These are phyloP conservation scores for Pelargonium hybrid DNA, from an alignment of 441 rosid genomes.

Conservation along the genomic window DNA sequence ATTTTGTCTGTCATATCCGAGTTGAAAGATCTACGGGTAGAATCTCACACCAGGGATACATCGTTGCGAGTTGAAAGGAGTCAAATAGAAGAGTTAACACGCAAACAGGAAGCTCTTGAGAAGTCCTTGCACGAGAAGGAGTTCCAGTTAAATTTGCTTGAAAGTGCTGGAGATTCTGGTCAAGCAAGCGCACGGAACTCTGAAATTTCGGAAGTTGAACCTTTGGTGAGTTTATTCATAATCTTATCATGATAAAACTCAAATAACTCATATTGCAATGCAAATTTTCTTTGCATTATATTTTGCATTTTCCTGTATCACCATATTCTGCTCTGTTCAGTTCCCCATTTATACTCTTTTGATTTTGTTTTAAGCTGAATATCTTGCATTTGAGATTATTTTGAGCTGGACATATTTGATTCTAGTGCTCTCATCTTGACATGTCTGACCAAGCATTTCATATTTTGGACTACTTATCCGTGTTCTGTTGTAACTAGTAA, in stretches of 20 bases:
- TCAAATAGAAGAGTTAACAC: slow-evolving; percentile 59
- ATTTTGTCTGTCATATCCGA: slow-evolving; percentile 51
- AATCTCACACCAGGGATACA: slow-evolving; percentile 51
- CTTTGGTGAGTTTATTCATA: slow-evolving; percentile 50
- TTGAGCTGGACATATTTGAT: background rate
- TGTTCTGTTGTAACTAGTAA: background rate
- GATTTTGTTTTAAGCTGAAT: background rate
- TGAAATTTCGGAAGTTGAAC: slow-evolving; percentile 81
- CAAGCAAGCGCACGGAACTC: slow-evolving; percentile 31
- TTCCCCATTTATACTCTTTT: background rate
- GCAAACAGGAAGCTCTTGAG: slow-evolving; percentile 54
- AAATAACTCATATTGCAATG: background rate
- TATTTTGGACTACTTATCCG: background rate
- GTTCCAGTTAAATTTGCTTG: slow-evolving; percentile 49
- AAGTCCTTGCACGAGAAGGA: slow-evolving; percentile 61
- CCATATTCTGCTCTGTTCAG: background rate
- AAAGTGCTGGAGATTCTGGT: slow-evolving; percentile 34
- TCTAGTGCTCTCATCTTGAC: background rate
- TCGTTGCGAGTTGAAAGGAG: slow-evolving; percentile 66
- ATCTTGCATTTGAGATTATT: background rate
- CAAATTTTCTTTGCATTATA: background rate
- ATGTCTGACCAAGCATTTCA: background rate
- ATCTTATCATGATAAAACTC: slow-evolving; percentile 2
- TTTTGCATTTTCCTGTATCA: background rate
- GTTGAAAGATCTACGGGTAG: slow-evolving; percentile 40